Conservation (phyloP, 371 early-diverging fungal genomes). For the Rhizopus sp. region DNA sequence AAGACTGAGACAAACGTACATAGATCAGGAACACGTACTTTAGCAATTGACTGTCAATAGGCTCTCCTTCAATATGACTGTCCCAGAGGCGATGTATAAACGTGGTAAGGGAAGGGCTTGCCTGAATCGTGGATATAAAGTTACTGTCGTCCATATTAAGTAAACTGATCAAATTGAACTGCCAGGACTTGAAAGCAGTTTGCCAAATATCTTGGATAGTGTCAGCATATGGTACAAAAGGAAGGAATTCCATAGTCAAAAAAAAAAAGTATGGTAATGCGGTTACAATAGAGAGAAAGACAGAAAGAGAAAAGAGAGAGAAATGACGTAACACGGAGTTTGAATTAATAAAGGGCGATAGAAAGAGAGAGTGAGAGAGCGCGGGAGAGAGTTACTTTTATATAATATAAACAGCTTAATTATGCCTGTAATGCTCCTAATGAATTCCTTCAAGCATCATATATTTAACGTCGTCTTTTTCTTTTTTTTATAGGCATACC, state of each 20-base stretch:
- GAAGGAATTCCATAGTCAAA: constrained; percentile 25
- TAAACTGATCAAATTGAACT: constrained; percentile 13
- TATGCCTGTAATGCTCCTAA: not conserved
- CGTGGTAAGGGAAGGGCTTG: constrained; percentile 15
- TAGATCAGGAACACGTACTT: constrained; percentile 25
- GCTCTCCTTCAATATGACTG: constrained; percentile 12
- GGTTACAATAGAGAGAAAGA: constrained; percentile 1
- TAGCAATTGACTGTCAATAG: constrained; percentile 4
- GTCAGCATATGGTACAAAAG: constrained; percentile 19
- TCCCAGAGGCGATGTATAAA: constrained; percentile 24
- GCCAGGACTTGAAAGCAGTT: constrained; percentile 26
- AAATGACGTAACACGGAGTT: constrained; percentile 4
- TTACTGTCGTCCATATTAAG: constrained; percentile 18
- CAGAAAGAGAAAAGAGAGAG: not conserved
- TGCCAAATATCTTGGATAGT: constrained; percentile 13
- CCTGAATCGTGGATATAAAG: constrained; percentile 8
- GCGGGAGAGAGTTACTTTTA: not conserved
- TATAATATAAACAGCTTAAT: not conserved
- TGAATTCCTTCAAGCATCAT: too few relatives aligned
- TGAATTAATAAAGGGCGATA: constrained; percentile 3
- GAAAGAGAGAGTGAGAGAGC: not conserved
- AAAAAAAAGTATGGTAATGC: not conserved
- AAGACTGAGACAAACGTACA: constrained; percentile 8
- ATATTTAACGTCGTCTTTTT: not conserved
- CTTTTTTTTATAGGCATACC: constrained; percentile 74